Evolutionary conservation across 116 monocot species (phyloP), one percentile per base, ranked within the genome.

Genomic region (Cymodocea nodosa): DNA sequence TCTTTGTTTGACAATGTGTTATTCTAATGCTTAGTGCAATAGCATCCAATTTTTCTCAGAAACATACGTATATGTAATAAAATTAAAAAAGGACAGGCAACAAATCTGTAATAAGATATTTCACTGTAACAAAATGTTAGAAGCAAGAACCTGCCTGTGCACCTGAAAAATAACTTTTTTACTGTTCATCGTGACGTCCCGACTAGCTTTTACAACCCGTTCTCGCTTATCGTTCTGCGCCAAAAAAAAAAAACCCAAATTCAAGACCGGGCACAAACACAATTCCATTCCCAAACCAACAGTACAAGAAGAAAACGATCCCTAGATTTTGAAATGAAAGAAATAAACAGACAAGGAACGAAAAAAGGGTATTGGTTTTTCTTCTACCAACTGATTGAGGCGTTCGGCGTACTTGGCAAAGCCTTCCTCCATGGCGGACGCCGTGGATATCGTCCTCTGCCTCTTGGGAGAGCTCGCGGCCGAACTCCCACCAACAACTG

Each of bases 121-220:
- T 7, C 10, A 62, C 40, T n/a, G 39, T 10, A 62, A 18, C 37
- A 23, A 20, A 10, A 56, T 22, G 23, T 23, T 8, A 56, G 23
- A 10, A 22, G 23, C 56, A 56, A 23, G 19, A 62, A 17, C 24
- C 4, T 71, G 84, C 93, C 93, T 89, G 65, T 94, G 93, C 9
- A 94, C 86, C 73, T 94, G 93, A 75, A 94, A 94, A 73, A 94
- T 94, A 71, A 89, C 84, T 70, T 94, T 94, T 69, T 94, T 94
- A 78, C 93, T 94, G 67, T 94, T 86, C 63, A 94, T 86, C n/a
- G 93, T 94, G 48, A 94, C 81, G 73, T 94, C 93, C 35, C 93
- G 89, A 71, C 93, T 94, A 62, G 93, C 93, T 69, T 94, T 94
- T 22, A 94, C 89, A 76, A 94, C 68, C 66, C 84, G 83, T 74